Conservation (phyloP, 768 basidiomycete genomes). For the Galerina sulciceps region DNA sequence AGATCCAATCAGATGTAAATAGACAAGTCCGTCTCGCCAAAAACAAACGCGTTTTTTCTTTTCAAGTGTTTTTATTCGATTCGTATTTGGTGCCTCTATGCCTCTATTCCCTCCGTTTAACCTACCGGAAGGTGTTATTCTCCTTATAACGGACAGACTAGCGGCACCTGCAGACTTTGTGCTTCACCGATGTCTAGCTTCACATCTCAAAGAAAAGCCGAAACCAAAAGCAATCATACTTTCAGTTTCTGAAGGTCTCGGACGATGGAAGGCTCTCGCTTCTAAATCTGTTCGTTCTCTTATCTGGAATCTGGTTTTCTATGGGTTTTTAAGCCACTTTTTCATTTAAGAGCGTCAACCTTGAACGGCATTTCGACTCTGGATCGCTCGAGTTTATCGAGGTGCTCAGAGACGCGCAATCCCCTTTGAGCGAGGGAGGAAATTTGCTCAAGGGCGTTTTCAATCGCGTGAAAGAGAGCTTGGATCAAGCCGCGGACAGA, state of each 20-base stretch:
- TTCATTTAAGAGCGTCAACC: slow-evolving; percentile 38
- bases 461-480: slow-evolving; percentile 35
- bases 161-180: slow-evolving; percentile 76
- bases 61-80: no score
- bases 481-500: slow-evolving; percentile 15
- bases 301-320: background rate
- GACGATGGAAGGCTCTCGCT: slow-evolving; percentile 66
- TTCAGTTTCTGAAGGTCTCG: slow-evolving; percentile 58
- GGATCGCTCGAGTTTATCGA: slow-evolving; percentile 60
- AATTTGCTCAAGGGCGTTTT: slow-evolving; percentile 36
- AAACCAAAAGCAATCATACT: slow-evolving; percentile 47
- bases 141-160: slow-evolving; percentile 74
- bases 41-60: no score
- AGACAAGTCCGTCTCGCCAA: no score
- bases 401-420: slow-evolving; percentile 41
- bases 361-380: slow-evolving; percentile 38
- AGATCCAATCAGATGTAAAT: no score
- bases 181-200: slow-evolving; percentile 55
- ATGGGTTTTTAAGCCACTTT: background rate
- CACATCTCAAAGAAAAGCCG: slow-evolving; percentile 51
- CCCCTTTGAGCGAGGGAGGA: slow-evolving; percentile 11
- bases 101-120: slow-evolving; percentile 54
- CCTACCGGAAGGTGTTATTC: slow-evolving; percentile 52
- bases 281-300: slow-evolving; percentile 59
- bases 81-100: background rate